Evolutionary conservation across 108 stramenopile species (phyloP).

Genomic region (Discostella pseudostelligera): DNA sequence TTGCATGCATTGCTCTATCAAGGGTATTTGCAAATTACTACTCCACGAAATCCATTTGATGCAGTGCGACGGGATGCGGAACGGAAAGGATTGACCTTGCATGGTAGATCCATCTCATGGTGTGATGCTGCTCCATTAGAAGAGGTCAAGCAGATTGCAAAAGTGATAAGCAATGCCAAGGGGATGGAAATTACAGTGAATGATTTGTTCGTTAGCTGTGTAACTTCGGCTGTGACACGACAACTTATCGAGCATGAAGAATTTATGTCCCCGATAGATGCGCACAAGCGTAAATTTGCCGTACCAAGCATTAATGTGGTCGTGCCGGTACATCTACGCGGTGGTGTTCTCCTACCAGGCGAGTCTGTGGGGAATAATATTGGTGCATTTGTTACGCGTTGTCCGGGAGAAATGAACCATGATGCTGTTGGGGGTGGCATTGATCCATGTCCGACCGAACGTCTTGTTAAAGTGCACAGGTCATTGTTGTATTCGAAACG

Average conservation of each 20-base stretch:
- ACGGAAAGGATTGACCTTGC: constrained; percentile 18
- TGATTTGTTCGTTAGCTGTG: constrained; percentile 80
- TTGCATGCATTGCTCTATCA: constrained; percentile 63
- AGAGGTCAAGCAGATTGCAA: constrained; percentile 67
- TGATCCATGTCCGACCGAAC: constrained; percentile 35
- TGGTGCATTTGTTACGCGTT: constrained; percentile 73
- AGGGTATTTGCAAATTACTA: constrained; percentile 42
- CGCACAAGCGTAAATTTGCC: constrained; percentile 18
- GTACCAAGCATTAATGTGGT: constrained; percentile 57
- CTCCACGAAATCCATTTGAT: constrained; percentile 59
- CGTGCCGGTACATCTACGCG: constrained; percentile 79
- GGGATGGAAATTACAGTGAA: constrained; percentile 67
- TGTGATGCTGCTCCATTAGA: constrained; percentile 68
- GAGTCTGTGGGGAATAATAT: constrained; percentile 82
- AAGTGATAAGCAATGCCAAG: constrained; percentile 21
- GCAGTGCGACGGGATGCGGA: constrained; percentile 33
- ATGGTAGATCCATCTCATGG: constrained; percentile 67
- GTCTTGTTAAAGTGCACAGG: constrained; percentile 58
- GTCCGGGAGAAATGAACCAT: constrained; percentile 61
- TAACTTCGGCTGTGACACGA: constrained; percentile 63
- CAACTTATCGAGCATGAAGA: constrained; percentile 58
- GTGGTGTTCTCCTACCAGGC: constrained; percentile 72
- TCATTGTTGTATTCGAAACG: constrained; percentile 53
- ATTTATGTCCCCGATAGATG: constrained; percentile 19
- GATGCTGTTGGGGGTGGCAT: constrained; percentile 13